Evolutionary conservation across 2,329 filamentous ascomycete species (phyloP), one percentile per base, ranked within the genome.

Genomic region (Stemphylium lycopersici): DNA sequence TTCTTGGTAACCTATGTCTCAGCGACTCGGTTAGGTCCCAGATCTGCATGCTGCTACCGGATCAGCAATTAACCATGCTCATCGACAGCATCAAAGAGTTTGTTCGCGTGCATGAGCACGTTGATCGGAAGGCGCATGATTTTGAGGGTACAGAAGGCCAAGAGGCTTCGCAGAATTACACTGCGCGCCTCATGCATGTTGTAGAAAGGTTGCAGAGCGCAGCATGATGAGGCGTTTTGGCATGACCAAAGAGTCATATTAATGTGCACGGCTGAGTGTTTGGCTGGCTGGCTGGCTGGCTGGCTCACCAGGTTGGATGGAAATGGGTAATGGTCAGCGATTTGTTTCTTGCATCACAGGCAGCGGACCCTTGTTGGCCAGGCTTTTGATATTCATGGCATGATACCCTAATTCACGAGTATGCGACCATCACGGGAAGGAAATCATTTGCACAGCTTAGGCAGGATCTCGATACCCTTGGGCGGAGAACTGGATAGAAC

Each of bases 1-100:
- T 96, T 5, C 81, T 98, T 2, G 91, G 91, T 15, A 95, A 92
- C 62, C 78, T 97, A 20, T 92, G 87, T 63, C 79, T 95, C 24
- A 79, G 84, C 48, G 56, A 69, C 7, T 68, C 70, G 2, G 78
- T 82, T 4, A 77, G 80, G 37, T 49, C 63, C 8, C 74, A 76
- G 20, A 72, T 86, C 13, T 75, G 74, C 18, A 24, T 40, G 8
- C 59, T 71, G 8, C 73, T 86, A 24, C 79, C 79, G 2, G 77
- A 78, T 1, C 71, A 79, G 22, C 80, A 77, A 4, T 69, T 89
- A 12, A 63, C 74, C 5, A 67, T 78, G 13, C 73, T 89, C 15
- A 70, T 88, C 20, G 78, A 79, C 7, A 85, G 83, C 2, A 82
- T 88, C 12, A 80, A 84, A 52, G 85, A 88, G 60, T 89, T 90